Base-by-base conservation (phyloP, 164 flowering plant species). In the Umbilicus rupestris region DNA sequence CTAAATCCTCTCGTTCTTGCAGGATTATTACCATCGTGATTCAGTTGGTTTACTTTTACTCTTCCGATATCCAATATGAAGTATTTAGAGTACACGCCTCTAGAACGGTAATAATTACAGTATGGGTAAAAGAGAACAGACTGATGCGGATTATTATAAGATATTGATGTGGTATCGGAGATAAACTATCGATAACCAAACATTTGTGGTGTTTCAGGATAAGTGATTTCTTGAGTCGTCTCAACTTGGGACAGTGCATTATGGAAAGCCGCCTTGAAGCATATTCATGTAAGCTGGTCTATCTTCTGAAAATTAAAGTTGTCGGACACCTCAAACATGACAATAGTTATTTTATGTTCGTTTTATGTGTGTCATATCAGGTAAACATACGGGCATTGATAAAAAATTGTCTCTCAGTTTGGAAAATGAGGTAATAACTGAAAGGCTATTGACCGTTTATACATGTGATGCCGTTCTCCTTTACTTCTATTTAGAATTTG, bases 381-480 rank as follows among this genome's bases (percentile, higher is more conserved):
- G 98, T 77, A 94, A 94, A 79, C 97, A 89, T 69, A 81, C 96
- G 0, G 90, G 91, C 73, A 67, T 82, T 3, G 98, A 93, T 81
- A 93, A 81, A 69, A 92, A 82, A 75, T 69, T 90, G 35, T 94
- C 98, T 33, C 66, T 84, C 58, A 91, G 98, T 72, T 77, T 94
- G 81, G 98, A 94, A 72, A 82, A 85, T 72, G 96, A 94, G 97
- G 98, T 90, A 79, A 76, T 39, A 59, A 33, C n/a, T 39, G 15
- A 71, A n/a, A 10, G 46, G 15, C 14, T 24, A 28, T 42, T 10
- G 20, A 15, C 39, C 35, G 9, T 12, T 29, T 14, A 35, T 41
- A 50, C 7, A n/a, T 16, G n/a, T 47, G 14, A 7, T 52, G 14
- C 3, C 22, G 2, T 22, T 24, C n/a, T n/a, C n/a, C n/a, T n/a